A percentile compares a stretch with the other conserved stretches of the same genome.
Conservation (phyloP, 2,329 filamentous ascomycete genomes). For the Microdochium nivale region DNA sequence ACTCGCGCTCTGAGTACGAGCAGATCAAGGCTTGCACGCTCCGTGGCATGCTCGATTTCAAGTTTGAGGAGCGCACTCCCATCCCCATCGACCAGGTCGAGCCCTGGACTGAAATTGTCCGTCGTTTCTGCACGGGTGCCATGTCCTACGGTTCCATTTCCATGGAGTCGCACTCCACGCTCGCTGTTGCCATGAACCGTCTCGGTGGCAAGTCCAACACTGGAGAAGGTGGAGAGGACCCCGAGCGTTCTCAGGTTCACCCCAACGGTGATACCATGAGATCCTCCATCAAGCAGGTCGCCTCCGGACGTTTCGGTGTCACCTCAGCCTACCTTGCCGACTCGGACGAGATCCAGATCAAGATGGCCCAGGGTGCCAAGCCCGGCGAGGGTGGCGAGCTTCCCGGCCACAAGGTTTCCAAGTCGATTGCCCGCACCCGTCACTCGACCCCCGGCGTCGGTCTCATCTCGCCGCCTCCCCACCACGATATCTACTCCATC, state of each 20-base stretch:
- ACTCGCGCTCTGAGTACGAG: conserved; percentile 87
- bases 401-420: conserved; percentile 92
- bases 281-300: conserved; percentile 95
- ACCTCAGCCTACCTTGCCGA: conserved; percentile 92
- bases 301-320: conserved; percentile 91
- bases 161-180: conserved; percentile 94
- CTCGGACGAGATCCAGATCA: conserved; percentile 94
- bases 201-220: conserved; percentile 96
- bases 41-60: conserved; percentile 89
- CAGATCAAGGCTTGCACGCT: conserved; percentile 95
- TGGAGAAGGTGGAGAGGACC: conserved; percentile 92
- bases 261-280: conserved; percentile 94
- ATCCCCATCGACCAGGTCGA: conserved; percentile 96
- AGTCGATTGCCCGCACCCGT: conserved; percentile 85
- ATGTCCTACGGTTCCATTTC: conserved; percentile 99
- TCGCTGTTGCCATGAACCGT: conserved; percentile 94
- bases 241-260: conserved; percentile 78
- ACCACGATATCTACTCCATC: conserved; percentile 98
- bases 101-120: conserved; percentile 95
- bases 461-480: conserved; percentile 89
- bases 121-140: conserved; percentile 90
- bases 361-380: conserved; percentile 98
- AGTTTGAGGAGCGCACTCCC: conserved; percentile 76
- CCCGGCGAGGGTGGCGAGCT: conserved; percentile 96
- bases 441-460: conserved; percentile 95